Percentiles rank a stretch among this genome's conserved stretches.
These are phyloP conservation scores for Cercophora scortea DNA, from an alignment of 495 filamentous ascomycete genomes.

Conservation along the genomic window DNA sequence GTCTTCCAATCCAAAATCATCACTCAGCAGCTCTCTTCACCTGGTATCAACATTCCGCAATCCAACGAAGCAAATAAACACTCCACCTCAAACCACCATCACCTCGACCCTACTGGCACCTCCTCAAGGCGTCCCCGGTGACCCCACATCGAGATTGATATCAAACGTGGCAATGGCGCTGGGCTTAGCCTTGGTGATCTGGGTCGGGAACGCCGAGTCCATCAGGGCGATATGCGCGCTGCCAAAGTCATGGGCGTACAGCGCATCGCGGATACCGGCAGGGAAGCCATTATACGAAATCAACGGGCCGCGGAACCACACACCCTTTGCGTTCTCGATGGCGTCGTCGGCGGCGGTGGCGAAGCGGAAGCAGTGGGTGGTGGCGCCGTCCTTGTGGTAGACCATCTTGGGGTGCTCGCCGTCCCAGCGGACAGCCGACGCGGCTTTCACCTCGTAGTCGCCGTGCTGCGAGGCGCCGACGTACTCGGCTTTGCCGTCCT, in stretches of 20 bases:
- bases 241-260: slow-evolving; percentile 26
- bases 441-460: slow-evolving; percentile 23
- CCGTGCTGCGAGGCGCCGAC: slow-evolving; percentile 35
- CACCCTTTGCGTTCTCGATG: slow-evolving; percentile 32
- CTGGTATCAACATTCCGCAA: too few species aligned
- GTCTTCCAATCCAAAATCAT: too few species aligned
- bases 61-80: neutral
- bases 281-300: slow-evolving; percentile 34
- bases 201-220: slow-evolving; percentile 23
- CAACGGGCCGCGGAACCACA: slow-evolving; percentile 32
- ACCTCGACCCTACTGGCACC: neutral
- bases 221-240: slow-evolving; percentile 27
- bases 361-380: slow-evolving; percentile 37
- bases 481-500: slow-evolving; percentile 20
- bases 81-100: neutral
- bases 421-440: slow-evolving; percentile 29
- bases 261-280: slow-evolving; percentile 11
- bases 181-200: slow-evolving; percentile 24
- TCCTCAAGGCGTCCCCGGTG: slow-evolving; percentile 24
- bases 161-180: slow-evolving; percentile 25
- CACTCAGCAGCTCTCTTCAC: too few species aligned
- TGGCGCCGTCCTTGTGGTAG: slow-evolving; percentile 36
- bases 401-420: slow-evolving; percentile 36
- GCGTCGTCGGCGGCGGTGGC: slow-evolving; percentile 27
- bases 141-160: slow-evolving; percentile 26